Base-by-base conservation (phyloP, 164 flowering plant genomes). In the Chimonanthus praecox region DNA sequence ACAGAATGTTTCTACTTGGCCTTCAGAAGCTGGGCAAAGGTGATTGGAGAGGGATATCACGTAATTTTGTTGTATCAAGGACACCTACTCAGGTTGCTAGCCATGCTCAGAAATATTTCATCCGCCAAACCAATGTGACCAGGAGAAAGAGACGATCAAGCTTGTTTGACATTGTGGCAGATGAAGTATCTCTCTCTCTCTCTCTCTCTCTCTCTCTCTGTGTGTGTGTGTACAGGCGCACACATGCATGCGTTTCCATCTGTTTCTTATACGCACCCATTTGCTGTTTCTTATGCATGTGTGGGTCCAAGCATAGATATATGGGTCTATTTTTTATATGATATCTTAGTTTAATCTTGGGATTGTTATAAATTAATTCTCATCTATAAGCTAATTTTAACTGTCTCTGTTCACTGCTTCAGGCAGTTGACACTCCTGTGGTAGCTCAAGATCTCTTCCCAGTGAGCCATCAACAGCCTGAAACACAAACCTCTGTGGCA, bases 21-120 rank as follows among this genome's bases (percentile, higher is more conserved):
- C 73, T 93, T 70, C 92, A 90, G 80, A 93, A 93, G 87, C 92
- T 93, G 46, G 97, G 98, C 5, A 93, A 91, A 84, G 98, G 98
- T 72, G 98, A 93, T 82, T 93, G 97, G 97, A 89, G 98, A 74
- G 98, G 98, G 65, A 93, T 93, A 79, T 81, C 98, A 11, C 90
- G 95, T 16, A 90, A 85, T 62, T 93, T 83, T 82, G 98, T 93
- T 20, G 82, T 90, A 49, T 79, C 98, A 50, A 89, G 98, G 82
- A 91, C 94, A 58, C 92, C 97, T 15, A 92, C 94, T 16, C 97
- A 92, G 81, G 97, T 92, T 47, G 97, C 97, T 46, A 92, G 97
- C 80, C 97, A 92, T 83, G 97, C 97, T 76, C 97, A 92, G 79
- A 92, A 92, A 77, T 89, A 89, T 81, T 92, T 88, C 72, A 93